Conservation (phyloP, 345 rosid genomes). For the Moringa oleifera region DNA sequence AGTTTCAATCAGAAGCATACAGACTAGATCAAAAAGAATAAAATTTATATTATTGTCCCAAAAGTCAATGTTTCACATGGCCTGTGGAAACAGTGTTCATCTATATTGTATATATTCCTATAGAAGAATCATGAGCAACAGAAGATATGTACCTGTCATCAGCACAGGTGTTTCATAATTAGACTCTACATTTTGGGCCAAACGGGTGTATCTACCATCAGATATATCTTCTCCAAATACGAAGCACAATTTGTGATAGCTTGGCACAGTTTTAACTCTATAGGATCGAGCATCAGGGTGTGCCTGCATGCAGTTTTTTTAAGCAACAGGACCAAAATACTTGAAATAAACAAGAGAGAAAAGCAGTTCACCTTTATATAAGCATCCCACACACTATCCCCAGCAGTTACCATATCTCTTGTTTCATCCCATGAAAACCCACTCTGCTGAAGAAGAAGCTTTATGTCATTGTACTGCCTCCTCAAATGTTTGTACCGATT, state of each 20-base stretch:
- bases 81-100: neutral
- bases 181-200: constrained; percentile 46
- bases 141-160: constrained; percentile 44
- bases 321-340: constrained; percentile 18
- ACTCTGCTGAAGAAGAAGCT: constrained; percentile 51
- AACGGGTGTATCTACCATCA: constrained; percentile 61
- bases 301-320: constrained; percentile 39
- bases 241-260: constrained; percentile 63
- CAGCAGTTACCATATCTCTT: constrained; percentile 73
- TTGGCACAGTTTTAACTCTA: constrained; percentile 76
- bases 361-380: constrained; percentile 51
- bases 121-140: neutral
- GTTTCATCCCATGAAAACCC: constrained; percentile 83
- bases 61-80: neutral
- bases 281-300: constrained; percentile 84
- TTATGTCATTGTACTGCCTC: constrained; percentile 67
- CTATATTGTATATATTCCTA: no score
- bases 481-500: constrained; percentile 80
- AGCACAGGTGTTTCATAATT: constrained; percentile 28
- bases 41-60: neutral
- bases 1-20: no score
- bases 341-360: constrained; percentile 9
- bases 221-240: constrained; percentile 61
- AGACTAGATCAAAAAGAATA: no score
- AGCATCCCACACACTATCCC: constrained; percentile 64